Percentiles rank a stretch among this genome's conserved stretches.
These are phyloP conservation scores for Lactarius indigo DNA, from an alignment of 768 basidiomycete species.

Conservation along the genomic window DNA sequence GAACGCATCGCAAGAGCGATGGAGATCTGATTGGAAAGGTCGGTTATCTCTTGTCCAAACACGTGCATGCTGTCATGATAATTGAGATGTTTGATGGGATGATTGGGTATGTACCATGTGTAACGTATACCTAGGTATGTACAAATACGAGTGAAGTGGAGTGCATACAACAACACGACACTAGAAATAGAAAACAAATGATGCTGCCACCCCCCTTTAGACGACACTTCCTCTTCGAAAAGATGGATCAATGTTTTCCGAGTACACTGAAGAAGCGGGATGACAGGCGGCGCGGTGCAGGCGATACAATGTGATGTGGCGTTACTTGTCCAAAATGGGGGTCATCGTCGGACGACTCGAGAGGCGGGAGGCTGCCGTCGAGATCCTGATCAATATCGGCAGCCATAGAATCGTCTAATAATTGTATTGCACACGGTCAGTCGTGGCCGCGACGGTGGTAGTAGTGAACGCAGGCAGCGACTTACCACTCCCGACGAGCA, in stretches of 20 bases:
- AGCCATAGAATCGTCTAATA: constrained; percentile 49
- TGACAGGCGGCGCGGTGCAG: constrained; percentile 43
- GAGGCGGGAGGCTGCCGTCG: constrained; percentile 24
- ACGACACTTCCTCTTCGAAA: background rate
- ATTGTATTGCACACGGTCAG: background rate
- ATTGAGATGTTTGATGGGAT: background rate
- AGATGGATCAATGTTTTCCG: constrained; percentile 10
- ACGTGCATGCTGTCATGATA: background rate
- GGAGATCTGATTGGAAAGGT: background rate
- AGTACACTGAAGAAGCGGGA: constrained; percentile 15
- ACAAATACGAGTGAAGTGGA: constrained; percentile 2
- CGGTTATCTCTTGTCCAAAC: background rate
- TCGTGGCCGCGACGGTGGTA: background rate
- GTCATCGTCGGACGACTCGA: constrained; percentile 58
- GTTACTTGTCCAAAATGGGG: constrained; percentile 62
- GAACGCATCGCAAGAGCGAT: background rate
- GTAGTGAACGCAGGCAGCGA: constrained; percentile 7
- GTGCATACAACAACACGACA: background rate
- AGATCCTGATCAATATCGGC: constrained; percentile 24
- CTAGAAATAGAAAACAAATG: background rate
- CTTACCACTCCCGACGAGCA: constrained; percentile 37
- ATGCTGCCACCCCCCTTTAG: background rate
- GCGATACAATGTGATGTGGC: constrained; percentile 65
- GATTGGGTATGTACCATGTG: background rate
- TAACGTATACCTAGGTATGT: constrained; percentile 5